A percentile compares a stretch with the other conserved stretches of the same genome.
Conservation (phyloP, 495 filamentous ascomycete genomes). For the Hypoxylon lienhwacheense region DNA sequence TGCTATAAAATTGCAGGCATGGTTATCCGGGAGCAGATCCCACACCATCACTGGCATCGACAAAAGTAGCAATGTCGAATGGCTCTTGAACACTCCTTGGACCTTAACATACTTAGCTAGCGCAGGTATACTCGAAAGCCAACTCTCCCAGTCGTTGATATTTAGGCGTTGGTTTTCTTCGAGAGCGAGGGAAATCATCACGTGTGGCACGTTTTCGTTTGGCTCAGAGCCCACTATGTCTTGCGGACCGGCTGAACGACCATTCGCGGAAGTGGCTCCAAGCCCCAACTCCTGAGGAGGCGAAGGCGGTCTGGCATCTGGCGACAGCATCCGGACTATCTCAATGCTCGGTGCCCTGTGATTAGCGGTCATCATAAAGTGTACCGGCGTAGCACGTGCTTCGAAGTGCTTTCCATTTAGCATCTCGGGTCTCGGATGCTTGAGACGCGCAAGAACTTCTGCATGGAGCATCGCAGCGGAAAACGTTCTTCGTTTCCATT, state of each 20-base stretch:
- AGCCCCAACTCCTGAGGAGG: conserved; percentile 36
- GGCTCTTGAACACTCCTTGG: conserved; percentile 56
- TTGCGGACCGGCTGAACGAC: conserved; percentile 23
- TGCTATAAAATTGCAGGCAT: conserved; percentile 54
- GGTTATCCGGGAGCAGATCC: conserved; percentile 54
- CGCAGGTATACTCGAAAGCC: conserved; percentile 51
- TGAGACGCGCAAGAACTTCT: conserved; percentile 53
- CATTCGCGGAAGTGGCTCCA: conserved; percentile 21
- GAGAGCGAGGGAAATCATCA: conserved; percentile 57
- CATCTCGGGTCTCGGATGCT: conserved; percentile 54
- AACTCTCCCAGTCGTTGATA: conserved; percentile 52
- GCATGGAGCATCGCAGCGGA: conserved; percentile 57
- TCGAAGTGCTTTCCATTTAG: conserved; percentile 55
- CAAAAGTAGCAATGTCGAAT: conserved; percentile 53
- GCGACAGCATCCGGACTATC: conserved; percentile 41
- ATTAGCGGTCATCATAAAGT: conserved; percentile 58
- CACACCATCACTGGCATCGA: conserved; percentile 56
- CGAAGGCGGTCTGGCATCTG: conserved; percentile 37
- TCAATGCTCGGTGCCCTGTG: conserved; percentile 56
- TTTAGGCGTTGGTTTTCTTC: conserved; percentile 53
- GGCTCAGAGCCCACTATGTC: conserved; percentile 41
- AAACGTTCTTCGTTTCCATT: conserved; percentile 51
- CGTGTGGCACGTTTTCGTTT: conserved; percentile 51
- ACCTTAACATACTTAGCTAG: conserved; percentile 55
- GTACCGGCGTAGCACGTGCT: conserved; percentile 53